A percentile compares a stretch with the other conserved stretches of the same genome.
Conservation (phyloP, 73 alveolate species). For the Uronychia setigera region DNA sequence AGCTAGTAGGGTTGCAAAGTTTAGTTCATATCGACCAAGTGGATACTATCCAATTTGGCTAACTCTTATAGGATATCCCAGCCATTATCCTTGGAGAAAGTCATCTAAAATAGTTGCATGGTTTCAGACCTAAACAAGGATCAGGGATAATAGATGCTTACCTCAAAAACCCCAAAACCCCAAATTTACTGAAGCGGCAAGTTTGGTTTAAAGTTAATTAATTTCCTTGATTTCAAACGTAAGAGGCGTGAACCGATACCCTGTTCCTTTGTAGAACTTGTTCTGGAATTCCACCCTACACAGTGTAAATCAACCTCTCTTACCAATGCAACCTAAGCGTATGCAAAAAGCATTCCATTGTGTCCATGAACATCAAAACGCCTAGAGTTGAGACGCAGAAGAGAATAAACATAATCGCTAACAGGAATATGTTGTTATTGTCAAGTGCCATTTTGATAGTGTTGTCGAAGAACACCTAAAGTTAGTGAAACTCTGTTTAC, state of each 20-base stretch:
- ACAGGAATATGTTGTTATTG: slow-evolving; percentile 24
- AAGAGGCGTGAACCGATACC: slow-evolving; percentile 59
- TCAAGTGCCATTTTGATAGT: background rate
- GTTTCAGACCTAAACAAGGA: slow-evolving; percentile 90
- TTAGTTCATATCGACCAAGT: slow-evolving; percentile 89
- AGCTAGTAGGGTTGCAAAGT: slow-evolving; percentile 82
- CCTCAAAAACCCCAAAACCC: background rate
- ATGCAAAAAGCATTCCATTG: slow-evolving; percentile 93
- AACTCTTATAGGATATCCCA: slow-evolving; percentile 88
- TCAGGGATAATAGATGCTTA: too few relatives aligned
- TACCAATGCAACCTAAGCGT: slow-evolving; percentile 93
- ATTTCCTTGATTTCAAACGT: slow-evolving; percentile 69
- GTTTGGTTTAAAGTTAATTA: slow-evolving; percentile 58
- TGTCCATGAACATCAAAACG: slow-evolving; percentile 86
- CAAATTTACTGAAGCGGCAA: background rate
- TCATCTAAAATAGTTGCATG: slow-evolving; percentile 91
- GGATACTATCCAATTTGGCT: slow-evolving; percentile 89
- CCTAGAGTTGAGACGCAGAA: slow-evolving; percentile 73
- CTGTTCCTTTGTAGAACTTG: slow-evolving; percentile 83
- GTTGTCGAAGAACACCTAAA: slow-evolving; percentile 79
- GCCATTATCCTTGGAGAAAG: slow-evolving; percentile 93
- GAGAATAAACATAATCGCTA: slow-evolving; percentile 49
- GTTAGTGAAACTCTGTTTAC: slow-evolving; percentile 46
- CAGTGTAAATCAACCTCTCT: background rate
- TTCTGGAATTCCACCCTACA: slow-evolving; percentile 83